Evolutionary conservation across 2,329 filamentous ascomycete genomes (phyloP), one percentile per base, ranked within the genome.

Genomic region (Hypoxylon sp.): DNA sequence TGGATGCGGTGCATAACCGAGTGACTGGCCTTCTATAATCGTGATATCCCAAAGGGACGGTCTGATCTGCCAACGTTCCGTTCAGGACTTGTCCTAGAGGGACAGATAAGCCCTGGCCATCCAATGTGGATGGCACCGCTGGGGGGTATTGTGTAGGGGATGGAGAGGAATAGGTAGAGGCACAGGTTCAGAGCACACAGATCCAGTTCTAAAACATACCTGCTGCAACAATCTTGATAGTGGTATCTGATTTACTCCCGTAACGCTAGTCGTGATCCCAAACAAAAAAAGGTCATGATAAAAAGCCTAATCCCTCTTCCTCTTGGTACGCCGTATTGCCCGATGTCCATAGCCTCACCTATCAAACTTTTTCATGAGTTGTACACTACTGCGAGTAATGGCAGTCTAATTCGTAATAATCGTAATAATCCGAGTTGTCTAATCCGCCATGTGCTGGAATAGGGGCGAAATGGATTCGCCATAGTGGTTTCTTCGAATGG

Each of bases 401-500:
- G 40, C 46, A 52, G 44, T 36, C 26, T 56, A 46, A 52, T 51
- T 48, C 55, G 43, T 55, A 29, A 55, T 55, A 62, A 47, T 62
- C 63, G 51, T 60, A 57, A 55, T 27, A 55, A 49, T 50, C 46
- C 48, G 49, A 55, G 46, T 29, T 56, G 56, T 57, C 71, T 74
- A 83, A 69, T 87, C 79, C 55, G 73, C 72, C 60, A 82, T 81
- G 61, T 87, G 84, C 68, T 89, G 86, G 71, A 90, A 91, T 55
- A 90, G 68, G 23, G 77, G 78, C 56, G 80, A 83, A 66, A 90
- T 88, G 59, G 88, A 87, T 76, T 97, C 93, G 72, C 94, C 94
- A 67, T 97, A 94, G 72, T 99, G 93, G 70, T 97, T 97, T 65
- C 94, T 86, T 64, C 94, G 84, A 63, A 99, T 97, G 40, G 92